phyloP scores from a whole-genome alignment of 805 yeast species.

The Ogataea pignaliae region DNA sequence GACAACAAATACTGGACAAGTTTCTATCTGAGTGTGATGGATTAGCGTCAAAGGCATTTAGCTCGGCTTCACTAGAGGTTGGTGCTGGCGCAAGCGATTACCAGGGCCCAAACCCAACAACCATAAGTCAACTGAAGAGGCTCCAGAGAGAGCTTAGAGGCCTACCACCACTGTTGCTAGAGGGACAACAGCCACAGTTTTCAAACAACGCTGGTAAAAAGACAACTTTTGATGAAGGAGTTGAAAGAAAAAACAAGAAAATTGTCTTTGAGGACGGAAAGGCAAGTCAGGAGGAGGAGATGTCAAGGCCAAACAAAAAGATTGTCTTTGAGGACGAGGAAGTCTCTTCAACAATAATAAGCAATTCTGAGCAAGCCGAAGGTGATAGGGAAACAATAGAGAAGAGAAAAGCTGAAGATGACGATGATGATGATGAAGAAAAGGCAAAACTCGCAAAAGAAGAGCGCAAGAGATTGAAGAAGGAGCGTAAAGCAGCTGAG shows the following conservation, averaged over 20 bases:
- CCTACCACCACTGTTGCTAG: slow-evolving; percentile 31
- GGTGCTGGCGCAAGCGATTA: slow-evolving; percentile 7
- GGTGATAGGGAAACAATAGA: neutral
- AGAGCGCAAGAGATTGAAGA: slow-evolving; percentile 25
- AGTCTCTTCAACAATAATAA: slow-evolving; percentile 1
- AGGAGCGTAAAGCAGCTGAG: slow-evolving; percentile 16
- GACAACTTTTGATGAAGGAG: neutral
- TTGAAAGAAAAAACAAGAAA: slow-evolving; percentile 15
- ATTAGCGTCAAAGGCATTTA: slow-evolving; percentile 8
- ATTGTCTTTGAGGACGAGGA: slow-evolving; percentile 14
- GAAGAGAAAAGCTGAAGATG: slow-evolving; percentile 11
- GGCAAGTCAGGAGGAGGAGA: slow-evolving; percentile 4
- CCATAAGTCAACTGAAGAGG: slow-evolving; percentile 31
- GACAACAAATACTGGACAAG: slow-evolving; percentile 20
- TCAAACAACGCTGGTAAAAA: neutral
- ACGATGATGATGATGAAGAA: slow-evolving; percentile 7
- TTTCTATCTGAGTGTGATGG: slow-evolving; percentile 13
- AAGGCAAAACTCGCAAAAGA: slow-evolving; percentile 15
- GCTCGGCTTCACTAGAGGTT: slow-evolving; percentile 6
- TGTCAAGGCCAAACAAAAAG: slow-evolving; percentile 7
- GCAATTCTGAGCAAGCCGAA: slow-evolving; percentile 1
- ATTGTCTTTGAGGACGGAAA: slow-evolving; percentile 16
- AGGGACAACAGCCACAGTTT: slow-evolving; percentile 9
- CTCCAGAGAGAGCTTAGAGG: slow-evolving; percentile 35
- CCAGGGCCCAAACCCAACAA: slow-evolving; percentile 25